Conservation (phyloP, 139 green algal genomes). For the Zygnema cylindricum region DNA sequence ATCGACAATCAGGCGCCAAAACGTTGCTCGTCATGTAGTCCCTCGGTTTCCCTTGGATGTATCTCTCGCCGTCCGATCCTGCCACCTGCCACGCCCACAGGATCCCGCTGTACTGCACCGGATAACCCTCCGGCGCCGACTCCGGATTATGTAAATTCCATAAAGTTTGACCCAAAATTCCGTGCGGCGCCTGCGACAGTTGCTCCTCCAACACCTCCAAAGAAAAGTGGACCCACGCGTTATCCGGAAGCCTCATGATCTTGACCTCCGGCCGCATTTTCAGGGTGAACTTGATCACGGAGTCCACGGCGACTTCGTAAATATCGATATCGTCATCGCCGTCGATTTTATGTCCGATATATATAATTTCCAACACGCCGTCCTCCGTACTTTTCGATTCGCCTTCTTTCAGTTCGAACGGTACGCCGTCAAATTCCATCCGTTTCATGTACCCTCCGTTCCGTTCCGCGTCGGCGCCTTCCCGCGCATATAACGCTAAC, state of each 20-base stretch:
- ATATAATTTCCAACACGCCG: constrained; percentile 9
- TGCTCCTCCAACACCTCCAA: constrained; percentile 57
- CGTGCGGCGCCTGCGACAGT: constrained; percentile 9
- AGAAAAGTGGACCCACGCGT: constrained; percentile 41
- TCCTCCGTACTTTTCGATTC: constrained; percentile 29
- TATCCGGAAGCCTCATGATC: background rate
- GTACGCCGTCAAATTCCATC: constrained; percentile 41
- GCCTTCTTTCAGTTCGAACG: constrained; percentile 34
- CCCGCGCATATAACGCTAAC: constrained; percentile 51
- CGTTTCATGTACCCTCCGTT: constrained; percentile 39
- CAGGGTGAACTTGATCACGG: constrained; percentile 17
- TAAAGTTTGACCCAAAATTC: constrained; percentile 50
- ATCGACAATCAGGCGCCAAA: constrained; percentile 42
- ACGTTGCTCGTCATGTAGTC: constrained; percentile 49
- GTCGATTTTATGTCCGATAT: constrained; percentile 4
- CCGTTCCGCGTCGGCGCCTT: constrained; percentile 30
- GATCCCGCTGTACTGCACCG: constrained; percentile 43
- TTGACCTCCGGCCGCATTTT: constrained; percentile 41
- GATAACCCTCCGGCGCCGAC: constrained; percentile 37
- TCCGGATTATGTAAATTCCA: constrained; percentile 37
- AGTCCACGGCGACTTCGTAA: constrained; percentile 17
- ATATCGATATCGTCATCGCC: constrained; percentile 46
- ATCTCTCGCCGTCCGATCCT: constrained; percentile 30
- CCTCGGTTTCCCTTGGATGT: constrained; percentile 40
- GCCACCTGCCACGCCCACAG: constrained; percentile 53